Conservation (phyloP, 441 rosid species). For the Eruca vesicaria region DNA sequence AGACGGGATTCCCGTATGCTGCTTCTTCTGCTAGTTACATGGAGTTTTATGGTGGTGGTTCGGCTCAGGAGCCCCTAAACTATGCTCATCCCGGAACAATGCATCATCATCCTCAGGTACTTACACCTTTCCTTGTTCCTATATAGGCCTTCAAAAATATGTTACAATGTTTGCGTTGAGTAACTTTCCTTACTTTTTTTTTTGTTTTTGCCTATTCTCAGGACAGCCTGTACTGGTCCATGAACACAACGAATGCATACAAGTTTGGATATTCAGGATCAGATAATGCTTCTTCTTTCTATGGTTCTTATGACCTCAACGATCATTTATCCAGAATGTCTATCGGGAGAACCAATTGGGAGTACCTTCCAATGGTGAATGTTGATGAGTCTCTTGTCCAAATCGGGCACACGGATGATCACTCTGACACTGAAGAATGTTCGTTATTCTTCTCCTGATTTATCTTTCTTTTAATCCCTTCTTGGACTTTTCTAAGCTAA, state of each 20-base stretch:
- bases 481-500: neutral
- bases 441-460: conserved; percentile 30
- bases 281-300: conserved; percentile 56
- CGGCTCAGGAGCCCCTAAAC: conserved; percentile 40
- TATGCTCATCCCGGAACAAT: conserved; percentile 42
- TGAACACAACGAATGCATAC: conserved; percentile 73
- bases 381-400: conserved; percentile 49
- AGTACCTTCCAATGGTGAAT: conserved; percentile 43
- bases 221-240: conserved; percentile 72
- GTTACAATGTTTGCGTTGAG: neutral
- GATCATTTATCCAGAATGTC: conserved; percentile 63
- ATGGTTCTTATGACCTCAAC: conserved; percentile 55
- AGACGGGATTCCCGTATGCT: conserved; percentile 55
- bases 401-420: conserved; percentile 39
- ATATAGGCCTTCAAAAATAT: neutral
- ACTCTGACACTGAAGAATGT: conserved; percentile 64
- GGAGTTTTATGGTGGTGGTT: conserved; percentile 47
- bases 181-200: conserved; percentile 15
- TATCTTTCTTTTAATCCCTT: neutral
- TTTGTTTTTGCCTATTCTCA: conserved; percentile 27
- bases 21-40: conserved; percentile 47
- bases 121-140: neutral
- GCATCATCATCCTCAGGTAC: conserved; percentile 48
- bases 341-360: conserved; percentile 62
- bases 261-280: conserved; percentile 72